These are phyloP conservation scores for Colletotrichum incanum DNA, from an alignment of 2,329 filamentous ascomycete species.

Conservation along the genomic window DNA sequence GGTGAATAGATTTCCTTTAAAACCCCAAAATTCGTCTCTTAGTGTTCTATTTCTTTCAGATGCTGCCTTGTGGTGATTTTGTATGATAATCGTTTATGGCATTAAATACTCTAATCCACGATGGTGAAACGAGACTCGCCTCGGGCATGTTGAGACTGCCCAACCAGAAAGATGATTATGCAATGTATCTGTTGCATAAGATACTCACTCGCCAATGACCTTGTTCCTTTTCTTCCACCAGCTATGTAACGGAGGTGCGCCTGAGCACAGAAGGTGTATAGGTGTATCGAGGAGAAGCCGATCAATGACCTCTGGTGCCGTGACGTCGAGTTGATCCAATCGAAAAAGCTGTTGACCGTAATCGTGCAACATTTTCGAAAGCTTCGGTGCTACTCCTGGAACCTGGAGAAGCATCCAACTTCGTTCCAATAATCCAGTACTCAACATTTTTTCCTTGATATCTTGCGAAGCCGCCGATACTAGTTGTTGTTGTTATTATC, in stretches of 20 bases:
- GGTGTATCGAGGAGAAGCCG: slow-evolving; percentile 30
- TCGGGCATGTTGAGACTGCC: too few species aligned
- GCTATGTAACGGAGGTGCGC: slow-evolving; percentile 14
- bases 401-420: slow-evolving; percentile 5
- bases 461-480: background rate
- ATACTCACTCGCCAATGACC: slow-evolving; percentile 3
- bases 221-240: slow-evolving; percentile 31
- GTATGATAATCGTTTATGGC: too few species aligned
- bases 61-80: too few species aligned
- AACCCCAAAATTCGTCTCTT: too few species aligned
- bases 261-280: slow-evolving; percentile 30
- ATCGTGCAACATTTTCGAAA: slow-evolving; percentile 16
- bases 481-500: background rate
- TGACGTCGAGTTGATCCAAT: slow-evolving; percentile 5
- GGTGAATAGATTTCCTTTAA: too few species aligned
- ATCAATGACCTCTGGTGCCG: slow-evolving; percentile 24
- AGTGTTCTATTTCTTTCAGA: too few species aligned
- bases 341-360: slow-evolving; percentile 12
- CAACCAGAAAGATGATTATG: too few species aligned
- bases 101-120: too few species aligned
- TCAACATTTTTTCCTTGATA: background rate
- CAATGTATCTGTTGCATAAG: background rate
- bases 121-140: too few species aligned
- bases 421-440: slow-evolving; percentile 16
- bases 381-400: background rate